Base-by-base conservation (phyloP, 2,329 filamentous ascomycete species). In the Thyridium curvatum region DNA sequence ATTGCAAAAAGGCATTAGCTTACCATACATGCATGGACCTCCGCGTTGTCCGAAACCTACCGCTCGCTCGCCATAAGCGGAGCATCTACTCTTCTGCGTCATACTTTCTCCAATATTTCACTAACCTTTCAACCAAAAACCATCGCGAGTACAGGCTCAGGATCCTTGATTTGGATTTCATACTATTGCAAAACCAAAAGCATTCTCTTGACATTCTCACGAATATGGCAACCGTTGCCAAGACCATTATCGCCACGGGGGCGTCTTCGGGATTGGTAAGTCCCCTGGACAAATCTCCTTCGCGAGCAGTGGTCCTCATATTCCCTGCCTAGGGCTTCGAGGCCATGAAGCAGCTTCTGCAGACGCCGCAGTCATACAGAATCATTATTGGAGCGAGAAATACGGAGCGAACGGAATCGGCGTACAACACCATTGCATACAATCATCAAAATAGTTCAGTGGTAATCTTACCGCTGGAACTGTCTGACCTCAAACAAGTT, bases 401-500 rank as follows among this genome's bases (percentile, higher is more conserved):
- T 31, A 38, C 31, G 3, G 28, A 33, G 3, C n/a, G 14, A 6
- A 38, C 41, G 3, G 30, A 32, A 17, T 21, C 38, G 6, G 37
- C 38, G 5, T 43, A 31, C 16, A 30, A 40, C 14, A 18, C n/a
- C 6, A 30, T 43, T 31, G 17, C 26, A 12, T 40, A 28, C 34
- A 37, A 43, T 32, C 15, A 7, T n/a, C 12, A 12, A 15, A 30
- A 18, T 4, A 6, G 10, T 10, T 26, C 21, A 6, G 21, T 74
- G 5, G 64, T 61, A 3, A 55, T 75, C 29, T 52, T 74, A 14
- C 69, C 69, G 0, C 55, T 74, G 1, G 69, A 76, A 46, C 53
- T 75, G 9, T 55, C 59, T 3, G 60, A 71, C 39, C 52, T 74
- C n/a, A 58, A 55, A 34, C 53, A 49, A 0, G 69, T 73, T 43